These are phyloP conservation scores for Alternaria alternata DNA, from an alignment of 2,329 filamentous ascomycete genomes.

Conservation along the genomic window DNA sequence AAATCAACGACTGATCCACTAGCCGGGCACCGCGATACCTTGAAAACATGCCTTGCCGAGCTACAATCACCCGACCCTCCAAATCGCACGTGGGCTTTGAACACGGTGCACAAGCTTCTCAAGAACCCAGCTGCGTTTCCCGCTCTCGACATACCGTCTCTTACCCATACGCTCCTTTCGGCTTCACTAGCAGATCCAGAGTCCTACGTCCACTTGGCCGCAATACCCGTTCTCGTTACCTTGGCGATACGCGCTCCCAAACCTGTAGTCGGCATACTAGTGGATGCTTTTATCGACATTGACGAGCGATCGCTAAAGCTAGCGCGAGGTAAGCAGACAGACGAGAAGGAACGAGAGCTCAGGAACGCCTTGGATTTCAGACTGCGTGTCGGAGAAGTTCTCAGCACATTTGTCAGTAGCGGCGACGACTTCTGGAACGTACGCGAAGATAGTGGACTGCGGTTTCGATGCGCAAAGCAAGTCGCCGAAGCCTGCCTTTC, in stretches of 20 bases:
- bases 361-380: constrained; percentile 65
- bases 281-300: constrained; percentile 73
- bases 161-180: constrained; percentile 70
- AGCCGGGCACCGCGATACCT: constrained; percentile 52
- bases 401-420: constrained; percentile 34
- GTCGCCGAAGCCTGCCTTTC: constrained; percentile 68
- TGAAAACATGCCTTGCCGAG: constrained; percentile 36
- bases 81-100: constrained; percentile 48
- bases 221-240: constrained; percentile 70
- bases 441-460: neutral
- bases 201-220: constrained; percentile 75
- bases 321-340: constrained; percentile 19
- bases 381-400: constrained; percentile 70
- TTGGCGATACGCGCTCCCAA: constrained; percentile 69
- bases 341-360: constrained; percentile 38
- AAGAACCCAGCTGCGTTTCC: constrained; percentile 58
- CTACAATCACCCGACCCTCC: constrained; percentile 48
- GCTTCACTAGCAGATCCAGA: constrained; percentile 71
- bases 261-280: constrained; percentile 67
- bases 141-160: constrained; percentile 71
- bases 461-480: constrained; percentile 23
- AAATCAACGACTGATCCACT: constrained; percentile 52
- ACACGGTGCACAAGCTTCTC: constrained; percentile 58
- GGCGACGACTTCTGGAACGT: constrained; percentile 30
- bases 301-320: constrained; percentile 54